Base-by-base conservation (phyloP, 208 protist species). In the Trypanosoma melophagium region DNA sequence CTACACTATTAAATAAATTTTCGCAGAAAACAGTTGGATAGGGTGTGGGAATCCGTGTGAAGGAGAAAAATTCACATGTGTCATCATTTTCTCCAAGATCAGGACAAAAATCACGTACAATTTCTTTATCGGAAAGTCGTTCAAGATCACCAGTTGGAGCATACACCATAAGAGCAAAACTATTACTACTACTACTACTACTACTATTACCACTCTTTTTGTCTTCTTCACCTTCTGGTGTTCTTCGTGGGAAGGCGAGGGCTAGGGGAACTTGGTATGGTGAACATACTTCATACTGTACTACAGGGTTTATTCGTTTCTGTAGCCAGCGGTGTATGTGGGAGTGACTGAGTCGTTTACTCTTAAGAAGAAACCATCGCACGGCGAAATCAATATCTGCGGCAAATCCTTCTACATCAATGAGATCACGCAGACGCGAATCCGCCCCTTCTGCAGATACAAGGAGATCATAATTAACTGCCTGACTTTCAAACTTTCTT, bases 241-340 rank as follows among this genome's bases (percentile, higher is more conserved):
- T 72, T 7, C 79, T 60, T 7, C 86, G 80, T 12, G 91, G 91
- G 57, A 94, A 94, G 25, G 91, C 91, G 40, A 89, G 71, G 22
- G 72, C 81, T 41, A 94, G 41, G 14, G 86, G 78, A 19, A 87
- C 76, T 63, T 89, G 86, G 50, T 69, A 60, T 7, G 84, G 67
- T 16, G 86, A 89, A 22, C 71, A 71, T 9, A 93, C 65, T 56
- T 86, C 80, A 71, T 82, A 83, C 38, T 53, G 76, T 41, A 71
- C 21, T 12, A 76, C 71, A 35, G 19, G n/a, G 14, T 73, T 80
- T 17, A 53, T 74, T 41, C 83, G 80, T 21, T 74, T 72, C 51
- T 92, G 87, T 53, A 94, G 66, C 89, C 91, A 96, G 40, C 91
- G 91, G 56, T 96, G 91, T 16, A 94, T 83, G 71, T 94, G 86